Evolutionary conservation across 495 filamentous ascomycete genomes (phyloP).

Genomic region (Letharia lupina): DNA sequence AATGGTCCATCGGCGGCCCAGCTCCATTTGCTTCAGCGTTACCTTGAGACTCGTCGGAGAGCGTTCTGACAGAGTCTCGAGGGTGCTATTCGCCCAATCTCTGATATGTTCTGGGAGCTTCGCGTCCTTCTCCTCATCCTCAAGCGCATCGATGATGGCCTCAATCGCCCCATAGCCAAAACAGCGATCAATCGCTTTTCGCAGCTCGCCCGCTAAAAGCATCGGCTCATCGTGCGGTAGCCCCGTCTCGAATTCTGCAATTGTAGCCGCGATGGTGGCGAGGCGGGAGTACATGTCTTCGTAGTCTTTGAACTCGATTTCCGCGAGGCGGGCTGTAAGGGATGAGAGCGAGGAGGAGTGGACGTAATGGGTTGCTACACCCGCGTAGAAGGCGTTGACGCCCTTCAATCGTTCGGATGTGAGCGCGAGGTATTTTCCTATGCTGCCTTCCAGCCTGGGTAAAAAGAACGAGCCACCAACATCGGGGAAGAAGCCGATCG

Average conservation of each 20-base stretch:
- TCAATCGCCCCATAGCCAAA: conserved; percentile 58
- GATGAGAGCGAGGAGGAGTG: conserved; percentile 75
- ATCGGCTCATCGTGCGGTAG: conserved; percentile 64
- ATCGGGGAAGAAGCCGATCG: conserved; percentile 95
- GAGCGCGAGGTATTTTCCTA: conserved; percentile 85
- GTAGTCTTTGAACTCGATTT: conserved; percentile 78
- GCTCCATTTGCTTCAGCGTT: conserved; percentile 67
- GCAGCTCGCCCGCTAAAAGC: conserved; percentile 51
- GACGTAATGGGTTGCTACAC: conserved; percentile 88
- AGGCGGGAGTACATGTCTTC: conserved; percentile 51
- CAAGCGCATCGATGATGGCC: conserved; percentile 60
- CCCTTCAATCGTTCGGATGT: conserved; percentile 76
- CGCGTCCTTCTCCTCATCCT: conserved; percentile 40
- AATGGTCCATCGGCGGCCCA: conserved; percentile 68
- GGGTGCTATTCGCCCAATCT: conserved; percentile 67
- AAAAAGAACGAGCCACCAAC: conserved; percentile 95
- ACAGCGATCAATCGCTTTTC: conserved; percentile 76
- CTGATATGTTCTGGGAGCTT: conserved; percentile 27
- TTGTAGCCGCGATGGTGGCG: conserved; percentile 68
- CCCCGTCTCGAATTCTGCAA: conserved; percentile 83
- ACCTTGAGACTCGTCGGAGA: conserved; percentile 82
- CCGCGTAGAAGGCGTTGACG: conserved; percentile 70
- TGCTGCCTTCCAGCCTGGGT: conserved; percentile 69
- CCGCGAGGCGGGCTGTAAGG: conserved; percentile 76
- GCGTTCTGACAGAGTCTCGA: conserved; percentile 59